Base-by-base conservation (phyloP, 345 rosid genomes). In the Clarkia xantiana region DNA sequence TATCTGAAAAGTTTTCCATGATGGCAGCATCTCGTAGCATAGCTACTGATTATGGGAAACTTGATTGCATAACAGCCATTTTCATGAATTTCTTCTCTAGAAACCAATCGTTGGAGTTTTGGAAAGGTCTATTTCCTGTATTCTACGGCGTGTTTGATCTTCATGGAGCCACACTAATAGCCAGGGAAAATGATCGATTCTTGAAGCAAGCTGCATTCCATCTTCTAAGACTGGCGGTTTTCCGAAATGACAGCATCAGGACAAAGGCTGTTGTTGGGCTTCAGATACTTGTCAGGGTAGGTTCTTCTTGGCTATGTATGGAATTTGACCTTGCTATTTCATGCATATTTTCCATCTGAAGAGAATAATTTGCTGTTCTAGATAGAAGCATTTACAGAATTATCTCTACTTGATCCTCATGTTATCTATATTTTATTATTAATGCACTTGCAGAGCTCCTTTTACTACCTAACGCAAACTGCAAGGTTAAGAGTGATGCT, bases 151-250 rank as follows among this genome's bases (percentile, higher is more conserved):
- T 84, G 47, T 80, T 84, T 67, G 89, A 84, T 70, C 89, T 86
- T 60, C 98, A 91, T 65, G 98, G 97, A 54, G 89, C 89, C 53
- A 91, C 87, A 44, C 70, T 91, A 47, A 86, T 91, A 86, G 86
- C 98, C 38, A 84, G 98, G 81, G 98, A 91, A 73, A 91, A 91
- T 51, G 98, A 91, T 63, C 94, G 98, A 42, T 91, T 91, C 79
- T 68, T 91, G 67, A 91, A 91, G 74, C 98, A 91, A 71, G 82
- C 81, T 48, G 90, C 96, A 51, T 86, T 91, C 67, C 96, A 91
- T 67, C 96, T 91, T 58, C 96, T 91, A 63, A 80, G 98, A 45
- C 94, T 91, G 61, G 89, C 76, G 29, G 93, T 91, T 70, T 91
- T 86, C 71, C 80, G 95, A 62, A 91, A 91, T 70, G 96, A 80